Percentiles rank a stretch among this genome's conserved stretches.
Conservation (phyloP, 306 rosid genomes). For the Datisca glomerata region DNA sequence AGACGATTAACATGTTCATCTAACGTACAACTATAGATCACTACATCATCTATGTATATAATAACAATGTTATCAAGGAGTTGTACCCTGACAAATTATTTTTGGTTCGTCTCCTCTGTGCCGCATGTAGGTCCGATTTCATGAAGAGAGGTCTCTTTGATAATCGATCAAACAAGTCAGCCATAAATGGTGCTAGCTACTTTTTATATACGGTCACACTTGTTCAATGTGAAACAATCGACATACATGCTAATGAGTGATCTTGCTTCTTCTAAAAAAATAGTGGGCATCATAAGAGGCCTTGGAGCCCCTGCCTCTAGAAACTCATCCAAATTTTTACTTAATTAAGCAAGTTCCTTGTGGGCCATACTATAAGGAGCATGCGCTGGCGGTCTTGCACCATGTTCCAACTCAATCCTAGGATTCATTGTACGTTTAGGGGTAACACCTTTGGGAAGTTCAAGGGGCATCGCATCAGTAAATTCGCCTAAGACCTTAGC, state of each 20-base stretch:
- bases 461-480: background rate
- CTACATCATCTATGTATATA: background rate
- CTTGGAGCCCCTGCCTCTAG: background rate
- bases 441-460: background rate
- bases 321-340: background rate
- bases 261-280: background rate
- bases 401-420: background rate
- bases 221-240: too few species aligned
- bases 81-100: too few species aligned
- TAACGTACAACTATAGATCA: background rate
- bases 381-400: too few species aligned
- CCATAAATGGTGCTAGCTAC: too few species aligned
- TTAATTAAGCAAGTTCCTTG: background rate
- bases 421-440: background rate
- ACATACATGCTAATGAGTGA: too few species aligned
- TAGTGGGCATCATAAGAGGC: background rate
- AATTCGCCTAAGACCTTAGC: background rate
- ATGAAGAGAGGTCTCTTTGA: too few species aligned
- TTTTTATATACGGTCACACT: too few species aligned
- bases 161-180: too few species aligned
- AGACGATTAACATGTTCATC: background rate
- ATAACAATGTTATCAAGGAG: background rate
- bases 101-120: too few species aligned
- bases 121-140: too few species aligned
- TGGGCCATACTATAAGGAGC: background rate